These are phyloP conservation scores for Jackrogersella multiformis DNA, from an alignment of 495 filamentous ascomycete genomes.

Conservation along the genomic window DNA sequence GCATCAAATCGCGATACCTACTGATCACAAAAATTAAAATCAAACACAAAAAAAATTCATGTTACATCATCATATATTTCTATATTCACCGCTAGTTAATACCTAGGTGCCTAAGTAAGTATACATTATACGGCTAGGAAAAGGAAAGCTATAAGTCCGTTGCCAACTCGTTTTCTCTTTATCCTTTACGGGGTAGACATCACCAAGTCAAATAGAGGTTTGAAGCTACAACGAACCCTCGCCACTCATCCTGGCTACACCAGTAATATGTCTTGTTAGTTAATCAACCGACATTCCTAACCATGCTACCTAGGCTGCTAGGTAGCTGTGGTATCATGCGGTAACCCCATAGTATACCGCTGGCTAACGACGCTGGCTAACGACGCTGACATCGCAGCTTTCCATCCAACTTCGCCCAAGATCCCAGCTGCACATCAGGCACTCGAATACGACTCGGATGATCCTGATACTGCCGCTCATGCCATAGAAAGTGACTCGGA, in stretches of 20 bases:
- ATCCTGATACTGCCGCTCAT: conserved; percentile 35
- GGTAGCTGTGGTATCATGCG: neutral
- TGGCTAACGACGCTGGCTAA: conserved; percentile 24
- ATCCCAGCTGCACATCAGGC: conserved; percentile 31
- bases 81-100: neutral
- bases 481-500: conserved; percentile 37
- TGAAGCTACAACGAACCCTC: neutral
- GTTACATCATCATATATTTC: neutral
- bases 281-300: neutral
- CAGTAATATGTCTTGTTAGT: conserved; percentile 39
- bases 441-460: conserved; percentile 44
- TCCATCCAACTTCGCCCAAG: conserved; percentile 38
- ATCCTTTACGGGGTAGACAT: neutral
- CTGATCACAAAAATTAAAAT: no score
- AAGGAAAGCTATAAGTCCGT: neutral
- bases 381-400: conserved; percentile 30
- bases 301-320: no score
- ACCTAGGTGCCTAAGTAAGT: no score
- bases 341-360: neutral
- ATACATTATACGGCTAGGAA: conserved; percentile 4
- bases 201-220: neutral
- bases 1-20: conserved; percentile 4
- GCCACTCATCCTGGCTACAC: conserved; percentile 2
- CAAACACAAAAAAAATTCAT: no score
- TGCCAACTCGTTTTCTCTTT: neutral